phyloP scores from a whole-genome alignment of 306 rosid genomes.

The Sophora flavescens region DNA sequence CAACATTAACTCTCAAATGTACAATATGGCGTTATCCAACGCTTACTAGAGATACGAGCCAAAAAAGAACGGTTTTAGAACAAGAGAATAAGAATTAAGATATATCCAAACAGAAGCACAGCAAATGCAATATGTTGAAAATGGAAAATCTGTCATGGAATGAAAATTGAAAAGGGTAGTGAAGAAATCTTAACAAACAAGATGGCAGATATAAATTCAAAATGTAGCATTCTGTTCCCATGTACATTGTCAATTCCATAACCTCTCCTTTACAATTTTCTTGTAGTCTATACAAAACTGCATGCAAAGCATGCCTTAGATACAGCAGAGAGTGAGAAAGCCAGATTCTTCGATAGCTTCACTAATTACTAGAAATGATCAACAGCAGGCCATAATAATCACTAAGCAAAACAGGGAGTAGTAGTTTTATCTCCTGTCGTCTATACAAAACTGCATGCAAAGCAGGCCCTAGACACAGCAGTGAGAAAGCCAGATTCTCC shows the following conservation, averaged over 20 bases:
- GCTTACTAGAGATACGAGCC: neutral
- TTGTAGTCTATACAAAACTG: constrained; percentile 54
- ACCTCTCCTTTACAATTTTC: constrained; percentile 29
- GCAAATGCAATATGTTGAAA: neutral
- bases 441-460: constrained; percentile 46
- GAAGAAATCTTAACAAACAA: neutral
- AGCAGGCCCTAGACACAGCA: constrained; percentile 44
- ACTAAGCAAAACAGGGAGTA: constrained; percentile 90
- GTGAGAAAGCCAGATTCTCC: constrained; percentile 18
- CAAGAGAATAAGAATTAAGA: neutral
- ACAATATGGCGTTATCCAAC: neutral
- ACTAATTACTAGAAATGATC: constrained; percentile 58
- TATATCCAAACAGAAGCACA: neutral
- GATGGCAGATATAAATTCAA: constrained; percentile 1
- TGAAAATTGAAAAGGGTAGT: neutral
- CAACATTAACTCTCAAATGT: neutral
- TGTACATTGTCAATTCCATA: constrained; percentile 20
- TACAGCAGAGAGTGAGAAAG: constrained; percentile 7
- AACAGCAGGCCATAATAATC: constrained; percentile 92
- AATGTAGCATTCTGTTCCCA: constrained; percentile 1
- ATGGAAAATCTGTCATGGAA: neutral
- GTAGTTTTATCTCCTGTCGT: constrained; percentile 61
- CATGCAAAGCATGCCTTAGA: constrained; percentile 50
- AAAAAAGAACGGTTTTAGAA: neutral
- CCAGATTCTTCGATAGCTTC: constrained; percentile 19